Percentiles rank a stretch among this genome's conserved stretches.
Conservation (phyloP, 495 filamentous ascomycete species). For the Hyphodiscus hymeniophilus region DNA sequence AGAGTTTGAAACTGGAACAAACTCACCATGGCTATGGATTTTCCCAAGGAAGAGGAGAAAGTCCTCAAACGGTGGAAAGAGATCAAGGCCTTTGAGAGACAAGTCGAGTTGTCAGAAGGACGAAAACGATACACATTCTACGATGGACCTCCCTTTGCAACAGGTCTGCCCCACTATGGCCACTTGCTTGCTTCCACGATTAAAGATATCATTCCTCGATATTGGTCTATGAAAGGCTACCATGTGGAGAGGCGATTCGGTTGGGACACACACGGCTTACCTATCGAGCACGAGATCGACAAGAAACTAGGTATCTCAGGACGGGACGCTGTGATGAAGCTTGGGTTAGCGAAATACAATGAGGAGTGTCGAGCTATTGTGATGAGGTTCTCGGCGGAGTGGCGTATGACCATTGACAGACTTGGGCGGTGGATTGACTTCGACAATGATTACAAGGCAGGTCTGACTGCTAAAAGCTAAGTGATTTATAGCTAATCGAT, state of each 20-base stretch:
- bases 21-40: constrained; percentile 46
- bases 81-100: constrained; percentile 78
- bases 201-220: constrained; percentile 93
- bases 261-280: constrained; percentile 92
- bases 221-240: constrained; percentile 96
- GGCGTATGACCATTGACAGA: constrained; percentile 82
- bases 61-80: constrained; percentile 78
- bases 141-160: constrained; percentile 48
- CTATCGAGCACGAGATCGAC: constrained; percentile 97
- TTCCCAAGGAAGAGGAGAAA: constrained; percentile 81
- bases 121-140: constrained; percentile 76
- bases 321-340: constrained; percentile 74
- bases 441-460: constrained; percentile 93
- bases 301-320: constrained; percentile 91
- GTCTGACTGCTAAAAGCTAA: constrained; percentile 2
- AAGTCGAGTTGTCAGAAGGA: constrained; percentile 52
- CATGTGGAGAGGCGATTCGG: constrained; percentile 68
- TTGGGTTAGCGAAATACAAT: constrained; percentile 90
- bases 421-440: constrained; percentile 98
- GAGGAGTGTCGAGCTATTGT: constrained; percentile 88
- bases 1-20: background rate
- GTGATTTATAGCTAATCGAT: constrained; percentile 6
- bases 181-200: constrained; percentile 94
- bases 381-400: constrained; percentile 85
- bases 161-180: constrained; percentile 87